Percentiles rank a stretch among this genome's conserved stretches.
phyloP scores from a whole-genome alignment of 495 filamentous ascomycete genomes.

The Thermochaetoides thermophila region DNA sequence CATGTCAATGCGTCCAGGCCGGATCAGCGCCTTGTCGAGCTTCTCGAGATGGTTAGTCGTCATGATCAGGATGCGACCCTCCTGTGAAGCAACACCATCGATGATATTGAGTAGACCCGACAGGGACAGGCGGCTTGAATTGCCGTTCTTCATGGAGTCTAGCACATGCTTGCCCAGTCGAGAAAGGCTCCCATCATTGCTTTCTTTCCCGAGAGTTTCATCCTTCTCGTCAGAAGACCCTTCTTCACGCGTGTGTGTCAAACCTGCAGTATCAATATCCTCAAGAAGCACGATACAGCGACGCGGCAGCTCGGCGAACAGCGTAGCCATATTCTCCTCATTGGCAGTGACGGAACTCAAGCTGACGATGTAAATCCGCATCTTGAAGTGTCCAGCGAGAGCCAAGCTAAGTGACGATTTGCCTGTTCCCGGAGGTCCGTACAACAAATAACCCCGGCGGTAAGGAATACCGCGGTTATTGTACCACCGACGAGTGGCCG shows the following conservation, averaged over 20 bases:
- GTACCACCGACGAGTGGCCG: slow-evolving; percentile 65
- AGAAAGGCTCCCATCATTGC: too few species aligned
- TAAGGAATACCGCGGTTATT: slow-evolving; percentile 58
- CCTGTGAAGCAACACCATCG: slow-evolving; percentile 63
- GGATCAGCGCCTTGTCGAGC: slow-evolving; percentile 60
- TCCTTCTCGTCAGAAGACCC: slow-evolving; percentile 37
- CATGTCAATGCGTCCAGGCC: slow-evolving; percentile 67
- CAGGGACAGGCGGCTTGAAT: slow-evolving; percentile 42
- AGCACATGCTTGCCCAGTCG: too few species aligned
- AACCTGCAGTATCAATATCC: slow-evolving; percentile 56
- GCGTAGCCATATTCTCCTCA: slow-evolving; percentile 53
- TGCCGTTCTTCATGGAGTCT: neutral
- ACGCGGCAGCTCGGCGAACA: slow-evolving; percentile 55
- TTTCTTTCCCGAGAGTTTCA: slow-evolving; percentile 22
- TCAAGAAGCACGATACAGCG: slow-evolving; percentile 60
- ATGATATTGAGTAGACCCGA: slow-evolving; percentile 68
- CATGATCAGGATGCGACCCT: slow-evolving; percentile 72
- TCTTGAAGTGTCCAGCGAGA: slow-evolving; percentile 53
- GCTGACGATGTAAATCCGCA: slow-evolving; percentile 55
- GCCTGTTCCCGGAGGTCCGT: slow-evolving; percentile 76
- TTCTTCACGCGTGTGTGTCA: slow-evolving; percentile 44
- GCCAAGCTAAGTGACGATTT: slow-evolving; percentile 49
- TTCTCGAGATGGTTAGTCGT: slow-evolving; percentile 69
- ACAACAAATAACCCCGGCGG: slow-evolving; percentile 69
- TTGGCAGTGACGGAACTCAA: slow-evolving; percentile 47